Conservation (phyloP, 306 rosid species). For the Quercus mongolica region DNA sequence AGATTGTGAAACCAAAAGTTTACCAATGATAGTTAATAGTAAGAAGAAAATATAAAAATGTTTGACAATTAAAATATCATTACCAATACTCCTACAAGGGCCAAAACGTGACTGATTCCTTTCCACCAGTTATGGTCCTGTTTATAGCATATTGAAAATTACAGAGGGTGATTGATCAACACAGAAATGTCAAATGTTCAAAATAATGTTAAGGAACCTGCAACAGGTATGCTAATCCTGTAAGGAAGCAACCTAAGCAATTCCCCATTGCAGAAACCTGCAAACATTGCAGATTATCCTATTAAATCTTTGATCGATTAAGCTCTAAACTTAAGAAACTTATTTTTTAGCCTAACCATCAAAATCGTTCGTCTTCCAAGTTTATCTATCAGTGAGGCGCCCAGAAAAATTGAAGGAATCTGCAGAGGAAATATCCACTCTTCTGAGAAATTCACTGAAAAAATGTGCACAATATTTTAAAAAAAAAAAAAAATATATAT, state of each 20-base stretch:
- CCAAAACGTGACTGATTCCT: conserved; percentile 4
- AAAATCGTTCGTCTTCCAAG: conserved; percentile 21
- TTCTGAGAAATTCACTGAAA: background rate
- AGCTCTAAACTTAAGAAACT: background rate
- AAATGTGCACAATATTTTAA: background rate
- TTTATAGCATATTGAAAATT: background rate
- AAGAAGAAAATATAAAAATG: background rate
- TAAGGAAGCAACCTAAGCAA: conserved; percentile 10
- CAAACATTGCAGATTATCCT: background rate
- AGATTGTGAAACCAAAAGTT: too few species aligned
- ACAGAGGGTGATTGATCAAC: too few species aligned
- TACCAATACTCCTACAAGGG: conserved; percentile 14
- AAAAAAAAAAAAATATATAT: too few species aligned
- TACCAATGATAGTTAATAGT: too few species aligned
- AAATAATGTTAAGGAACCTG: background rate
- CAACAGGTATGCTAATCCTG: conserved; percentile 1
- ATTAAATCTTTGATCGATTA: too few species aligned
- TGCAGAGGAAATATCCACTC: background rate
- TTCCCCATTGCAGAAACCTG: conserved; percentile 13
- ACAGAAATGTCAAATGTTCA: background rate
- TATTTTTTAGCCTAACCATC: background rate
- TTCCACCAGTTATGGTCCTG: conserved; percentile 8
- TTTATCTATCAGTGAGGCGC: conserved; percentile 14
- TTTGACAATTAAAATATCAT: background rate
- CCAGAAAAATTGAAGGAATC: conserved; percentile 1